Percentiles rank a stretch among this genome's conserved stretches.
Evolutionary conservation across 179 eudicot species (phyloP).

Genomic region (Camellia oleifera): DNA sequence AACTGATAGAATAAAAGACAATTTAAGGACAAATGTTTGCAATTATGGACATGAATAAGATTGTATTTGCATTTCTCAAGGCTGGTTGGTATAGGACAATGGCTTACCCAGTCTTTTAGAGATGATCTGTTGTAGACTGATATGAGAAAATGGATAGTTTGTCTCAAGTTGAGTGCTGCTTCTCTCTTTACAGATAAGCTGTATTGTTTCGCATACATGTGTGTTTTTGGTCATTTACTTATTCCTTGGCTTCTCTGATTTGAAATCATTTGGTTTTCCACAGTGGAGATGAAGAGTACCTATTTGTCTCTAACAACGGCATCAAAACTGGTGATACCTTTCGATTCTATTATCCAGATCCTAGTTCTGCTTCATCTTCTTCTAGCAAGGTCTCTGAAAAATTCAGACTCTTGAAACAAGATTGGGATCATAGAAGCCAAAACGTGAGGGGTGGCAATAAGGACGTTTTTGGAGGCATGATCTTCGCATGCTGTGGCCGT

Average conservation of each 20-base stretch:
- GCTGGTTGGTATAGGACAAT: no score
- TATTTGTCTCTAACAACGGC: slow-evolving; percentile 53
- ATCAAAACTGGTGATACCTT: slow-evolving; percentile 80
- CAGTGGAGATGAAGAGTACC: slow-evolving; percentile 80
- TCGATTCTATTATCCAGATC: slow-evolving; percentile 51
- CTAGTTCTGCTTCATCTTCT: slow-evolving; percentile 40
- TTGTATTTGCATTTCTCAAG: no score
- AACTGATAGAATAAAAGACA: no score
- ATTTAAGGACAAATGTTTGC: no score
- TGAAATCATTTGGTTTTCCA: slow-evolving; percentile 13
- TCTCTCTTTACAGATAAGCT: not conserved
- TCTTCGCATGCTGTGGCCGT: slow-evolving; percentile 81
- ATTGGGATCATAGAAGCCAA: not conserved
- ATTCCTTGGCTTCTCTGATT: not conserved
- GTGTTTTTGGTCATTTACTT: not conserved
- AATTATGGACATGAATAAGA: no score
- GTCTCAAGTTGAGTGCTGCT: not conserved
- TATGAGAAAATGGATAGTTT: not conserved
- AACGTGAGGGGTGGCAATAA: slow-evolving; percentile 12
- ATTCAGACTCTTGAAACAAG: slow-evolving; percentile 36
- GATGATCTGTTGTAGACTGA: no score
- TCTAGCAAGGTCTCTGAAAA: slow-evolving; percentile 42
- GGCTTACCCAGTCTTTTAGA: no score
- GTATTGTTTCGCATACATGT: not conserved
- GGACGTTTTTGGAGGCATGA: slow-evolving; percentile 65